Conservation (phyloP, 1,284 basidiomycete genomes). For the Apiotrichum porosum region DNA sequence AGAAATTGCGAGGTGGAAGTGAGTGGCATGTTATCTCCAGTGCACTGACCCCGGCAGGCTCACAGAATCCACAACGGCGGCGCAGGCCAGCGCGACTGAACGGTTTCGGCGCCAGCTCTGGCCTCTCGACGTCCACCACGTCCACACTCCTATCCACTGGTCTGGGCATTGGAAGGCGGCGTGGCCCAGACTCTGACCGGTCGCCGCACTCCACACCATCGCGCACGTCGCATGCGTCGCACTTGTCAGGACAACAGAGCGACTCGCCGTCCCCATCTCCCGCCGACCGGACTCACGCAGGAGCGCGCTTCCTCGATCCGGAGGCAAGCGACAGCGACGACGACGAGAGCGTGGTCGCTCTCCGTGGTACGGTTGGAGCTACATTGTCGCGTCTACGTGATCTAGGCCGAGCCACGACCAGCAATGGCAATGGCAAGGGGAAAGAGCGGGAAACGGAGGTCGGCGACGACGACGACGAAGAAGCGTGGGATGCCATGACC, state of each 20-base stretch:
- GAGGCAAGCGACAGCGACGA: constrained; percentile 12
- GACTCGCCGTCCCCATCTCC: background rate
- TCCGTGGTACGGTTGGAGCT: constrained; percentile 23
- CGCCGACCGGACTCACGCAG: no score
- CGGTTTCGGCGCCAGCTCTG: constrained; percentile 12
- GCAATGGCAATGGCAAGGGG: constrained; percentile 25
- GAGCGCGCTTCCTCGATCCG: background rate
- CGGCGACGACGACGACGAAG: constrained; percentile 24
- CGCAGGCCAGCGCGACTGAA: constrained; percentile 36
- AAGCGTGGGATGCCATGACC: constrained; percentile 53
- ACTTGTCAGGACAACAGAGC: background rate
- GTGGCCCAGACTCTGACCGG: constrained; percentile 18
- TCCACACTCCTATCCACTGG: constrained; percentile 25
- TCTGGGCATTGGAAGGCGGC: constrained; percentile 20
- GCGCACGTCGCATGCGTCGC: background rate
- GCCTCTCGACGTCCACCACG: constrained; percentile 9
- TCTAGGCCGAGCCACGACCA: constrained; percentile 11
- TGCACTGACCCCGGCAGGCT: constrained; percentile 18
- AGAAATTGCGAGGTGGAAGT: constrained; percentile 27
- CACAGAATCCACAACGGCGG: constrained; percentile 18
- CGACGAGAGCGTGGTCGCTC: constrained; percentile 16
- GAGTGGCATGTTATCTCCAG: background rate
- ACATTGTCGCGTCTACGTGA: constrained; percentile 20
- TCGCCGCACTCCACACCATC: constrained; percentile 8
- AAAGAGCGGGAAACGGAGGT: constrained; percentile 7